These are phyloP conservation scores for Chaetomiaceae sp. DNA, from an alignment of 2,329 filamentous ascomycete species.

Conservation along the genomic window DNA sequence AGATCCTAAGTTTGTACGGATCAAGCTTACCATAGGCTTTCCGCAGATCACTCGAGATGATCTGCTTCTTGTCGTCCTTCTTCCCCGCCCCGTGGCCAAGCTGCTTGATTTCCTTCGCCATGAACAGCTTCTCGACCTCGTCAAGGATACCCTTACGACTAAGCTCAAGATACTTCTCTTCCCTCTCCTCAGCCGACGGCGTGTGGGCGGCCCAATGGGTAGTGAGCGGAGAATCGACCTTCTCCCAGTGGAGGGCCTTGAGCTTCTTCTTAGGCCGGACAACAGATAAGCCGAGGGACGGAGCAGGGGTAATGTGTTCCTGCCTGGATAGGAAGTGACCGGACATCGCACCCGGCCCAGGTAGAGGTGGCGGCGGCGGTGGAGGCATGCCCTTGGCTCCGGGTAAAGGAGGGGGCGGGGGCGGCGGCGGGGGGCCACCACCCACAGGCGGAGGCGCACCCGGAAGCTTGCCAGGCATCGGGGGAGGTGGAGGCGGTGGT, in stretches of 20 bases:
- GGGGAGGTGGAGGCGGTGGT: conserved; percentile 28
- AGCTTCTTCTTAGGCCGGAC: conserved; percentile 97
- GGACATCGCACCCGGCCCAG: conserved; percentile 56
- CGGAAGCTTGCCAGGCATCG: conserved; percentile 32
- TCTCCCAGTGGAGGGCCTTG: conserved; percentile 98
- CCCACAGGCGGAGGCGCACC: conserved; percentile 28
- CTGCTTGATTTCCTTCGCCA: conserved; percentile 93
- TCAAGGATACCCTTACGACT: conserved; percentile 93
- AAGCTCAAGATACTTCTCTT: conserved; percentile 92
- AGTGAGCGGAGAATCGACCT: conserved; percentile 84
- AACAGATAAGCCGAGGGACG: conserved; percentile 65
- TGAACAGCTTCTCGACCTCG: conserved; percentile 94
- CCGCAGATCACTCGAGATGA: conserved; percentile 85
- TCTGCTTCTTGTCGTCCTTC: conserved; percentile 94
- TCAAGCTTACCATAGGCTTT: conserved; percentile 67
- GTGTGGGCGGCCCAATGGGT: conserved; percentile 89
- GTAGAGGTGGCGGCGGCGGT: conserved; percentile 53
- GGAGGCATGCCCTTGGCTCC: conserved; percentile 33
- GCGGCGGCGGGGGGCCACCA: conserved; percentile 17
- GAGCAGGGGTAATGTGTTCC: conserved; percentile 45
- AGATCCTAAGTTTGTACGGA: neutral
- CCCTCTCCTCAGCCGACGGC: conserved; percentile 78
- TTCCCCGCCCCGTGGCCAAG: conserved; percentile 66
- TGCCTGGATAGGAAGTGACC: conserved; percentile 70
- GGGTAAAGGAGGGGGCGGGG: conserved; percentile 37